phyloP scores from a whole-genome alignment of 2,329 filamentous ascomycete genomes.

The Claviceps citrina region DNA sequence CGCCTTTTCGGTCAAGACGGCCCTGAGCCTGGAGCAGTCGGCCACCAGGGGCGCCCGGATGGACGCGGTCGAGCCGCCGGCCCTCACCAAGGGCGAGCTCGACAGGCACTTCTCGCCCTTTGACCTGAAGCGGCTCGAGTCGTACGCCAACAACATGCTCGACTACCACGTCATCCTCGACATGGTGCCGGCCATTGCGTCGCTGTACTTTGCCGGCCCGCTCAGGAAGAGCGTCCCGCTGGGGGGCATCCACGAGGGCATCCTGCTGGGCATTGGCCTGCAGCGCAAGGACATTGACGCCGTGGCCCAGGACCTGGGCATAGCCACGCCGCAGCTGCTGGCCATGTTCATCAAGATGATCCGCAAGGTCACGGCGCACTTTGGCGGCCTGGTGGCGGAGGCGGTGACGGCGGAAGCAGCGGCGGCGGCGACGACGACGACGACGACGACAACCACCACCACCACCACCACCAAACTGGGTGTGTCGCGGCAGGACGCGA shows the following conservation, averaged over 20 bases:
- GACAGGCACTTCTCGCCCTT: conserved; percentile 73
- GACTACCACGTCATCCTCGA: conserved; percentile 97
- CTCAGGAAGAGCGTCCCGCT: conserved; percentile 54
- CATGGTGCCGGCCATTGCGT: conserved; percentile 67
- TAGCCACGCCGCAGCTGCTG: conserved; percentile 65
- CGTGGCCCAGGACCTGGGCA: conserved; percentile 60
- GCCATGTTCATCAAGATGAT: conserved; percentile 97
- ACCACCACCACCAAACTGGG: conserved; percentile 40
- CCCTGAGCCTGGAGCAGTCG: conserved; percentile 77
- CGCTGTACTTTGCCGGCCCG: conserved; percentile 70
- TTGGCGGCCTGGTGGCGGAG: conserved; percentile 57
- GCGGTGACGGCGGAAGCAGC: conserved; percentile 54
- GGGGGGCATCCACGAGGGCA: conserved; percentile 68
- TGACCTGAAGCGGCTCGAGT: conserved; percentile 86
- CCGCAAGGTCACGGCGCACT: conserved; percentile 68
- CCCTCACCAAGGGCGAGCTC: conserved; percentile 59
- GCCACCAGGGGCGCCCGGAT: conserved; percentile 57
- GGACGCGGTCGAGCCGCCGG: conserved; percentile 33
- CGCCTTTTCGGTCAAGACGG: conserved; percentile 59
- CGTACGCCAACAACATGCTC: conserved; percentile 90
- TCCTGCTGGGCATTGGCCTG: conserved; percentile 78
- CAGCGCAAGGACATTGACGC: conserved; percentile 78
- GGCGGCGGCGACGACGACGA: too few species aligned
- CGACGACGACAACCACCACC: too few species aligned
- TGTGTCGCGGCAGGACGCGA: conserved; percentile 42